Conservation (phyloP, 2,329 filamentous ascomycete species). For the Penicillium fuscoglaucum region DNA sequence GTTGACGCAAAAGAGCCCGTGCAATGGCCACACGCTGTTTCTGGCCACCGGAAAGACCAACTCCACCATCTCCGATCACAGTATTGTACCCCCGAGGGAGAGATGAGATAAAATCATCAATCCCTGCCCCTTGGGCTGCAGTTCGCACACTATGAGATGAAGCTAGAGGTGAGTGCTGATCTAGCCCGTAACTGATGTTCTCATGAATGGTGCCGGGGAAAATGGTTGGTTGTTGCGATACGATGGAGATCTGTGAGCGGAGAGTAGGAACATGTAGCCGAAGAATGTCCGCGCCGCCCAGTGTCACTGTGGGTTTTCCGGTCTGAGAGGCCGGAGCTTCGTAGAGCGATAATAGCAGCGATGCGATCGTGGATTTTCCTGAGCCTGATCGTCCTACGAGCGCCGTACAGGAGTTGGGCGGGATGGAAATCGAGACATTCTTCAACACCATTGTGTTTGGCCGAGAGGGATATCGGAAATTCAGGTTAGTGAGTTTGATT, state of each 20-base stretch:
- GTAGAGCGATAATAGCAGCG: conserved; percentile 74
- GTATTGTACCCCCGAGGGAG: conserved; percentile 73
- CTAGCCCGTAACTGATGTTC: conserved; percentile 73
- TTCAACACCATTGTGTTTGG: conserved; percentile 58
- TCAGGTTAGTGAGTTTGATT: conserved; percentile 62
- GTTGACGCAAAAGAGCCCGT: conserved; percentile 69
- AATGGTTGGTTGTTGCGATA: conserved; percentile 65
- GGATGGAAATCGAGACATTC: conserved; percentile 65
- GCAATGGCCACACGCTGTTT: conserved; percentile 80
- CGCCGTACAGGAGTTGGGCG: conserved; percentile 65
- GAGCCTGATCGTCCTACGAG: conserved; percentile 82
- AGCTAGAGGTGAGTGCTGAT: conserved; percentile 54
- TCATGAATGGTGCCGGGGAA: conserved; percentile 45
- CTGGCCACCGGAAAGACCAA: conserved; percentile 75
- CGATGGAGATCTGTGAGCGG: conserved; percentile 63
- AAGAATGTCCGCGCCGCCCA: conserved; percentile 56
- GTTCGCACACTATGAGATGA: conserved; percentile 51
- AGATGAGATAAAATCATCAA: conserved; percentile 74
- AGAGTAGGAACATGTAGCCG: conserved; percentile 60
- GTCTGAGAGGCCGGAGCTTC: conserved; percentile 32
- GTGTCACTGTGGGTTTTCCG: conserved; percentile 49
- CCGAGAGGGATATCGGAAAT: conserved; percentile 70
- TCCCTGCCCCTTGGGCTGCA: conserved; percentile 58
- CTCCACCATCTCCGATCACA: conserved; percentile 72
- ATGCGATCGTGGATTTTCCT: conserved; percentile 85